Evolutionary conservation across 352 stramenopile species (phyloP).

Genomic region (Globisporangium mamillatum): DNA sequence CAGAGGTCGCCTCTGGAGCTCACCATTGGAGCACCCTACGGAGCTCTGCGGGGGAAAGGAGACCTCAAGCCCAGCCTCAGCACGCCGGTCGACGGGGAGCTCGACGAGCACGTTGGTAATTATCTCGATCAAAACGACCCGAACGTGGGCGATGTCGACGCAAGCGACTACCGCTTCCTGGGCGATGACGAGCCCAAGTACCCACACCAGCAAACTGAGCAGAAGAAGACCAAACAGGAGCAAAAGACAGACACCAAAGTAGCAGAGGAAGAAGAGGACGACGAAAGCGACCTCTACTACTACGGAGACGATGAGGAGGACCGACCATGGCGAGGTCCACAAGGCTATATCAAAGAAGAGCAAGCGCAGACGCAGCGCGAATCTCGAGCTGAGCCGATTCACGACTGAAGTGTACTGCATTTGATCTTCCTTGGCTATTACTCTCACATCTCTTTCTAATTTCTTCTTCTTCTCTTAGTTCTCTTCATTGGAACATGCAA

Average conservation of each 20-base stretch:
- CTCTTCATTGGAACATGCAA: background rate
- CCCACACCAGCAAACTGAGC: background rate
- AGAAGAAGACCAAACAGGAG: background rate
- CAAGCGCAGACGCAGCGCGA: background rate
- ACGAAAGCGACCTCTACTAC: conserved; percentile 11
- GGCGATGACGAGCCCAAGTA: background rate
- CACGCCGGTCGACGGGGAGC: conserved; percentile 2
- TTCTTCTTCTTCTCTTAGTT: conserved; percentile 6
- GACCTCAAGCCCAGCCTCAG: conserved; percentile 12
- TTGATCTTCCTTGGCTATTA: background rate
- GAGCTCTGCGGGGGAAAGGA: conserved; percentile 14
- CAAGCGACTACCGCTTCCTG: conserved; percentile 3
- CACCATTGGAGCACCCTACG: conserved; percentile 14
- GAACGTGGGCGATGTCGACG: conserved; percentile 14
- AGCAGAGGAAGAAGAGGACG: background rate
- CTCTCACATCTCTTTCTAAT: background rate
- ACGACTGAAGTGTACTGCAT: background rate
- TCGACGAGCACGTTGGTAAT: background rate
- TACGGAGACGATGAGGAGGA: conserved; percentile 4
- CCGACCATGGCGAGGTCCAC: background rate
- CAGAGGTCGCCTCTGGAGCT: conserved; percentile 13
- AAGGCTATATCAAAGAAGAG: conserved; percentile 4
- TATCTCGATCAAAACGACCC: background rate
- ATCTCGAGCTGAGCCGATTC: background rate
- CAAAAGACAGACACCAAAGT: background rate